Evolutionary conservation across 225 moss, liverwort and hornwort species (phyloP).

Genomic region (Rhytidiadelphus loreus): DNA sequence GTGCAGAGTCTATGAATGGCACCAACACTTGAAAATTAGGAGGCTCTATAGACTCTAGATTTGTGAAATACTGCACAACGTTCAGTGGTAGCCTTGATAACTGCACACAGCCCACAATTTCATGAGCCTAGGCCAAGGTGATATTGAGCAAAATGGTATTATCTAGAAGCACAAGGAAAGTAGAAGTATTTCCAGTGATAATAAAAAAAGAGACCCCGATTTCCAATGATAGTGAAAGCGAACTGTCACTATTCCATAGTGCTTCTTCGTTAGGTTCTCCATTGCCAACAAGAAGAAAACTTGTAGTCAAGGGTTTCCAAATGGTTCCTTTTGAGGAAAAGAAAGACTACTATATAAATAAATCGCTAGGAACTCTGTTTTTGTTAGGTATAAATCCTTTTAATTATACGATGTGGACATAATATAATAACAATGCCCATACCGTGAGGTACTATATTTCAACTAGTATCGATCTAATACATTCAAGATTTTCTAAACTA

Average conservation of each 20-base stretch:
- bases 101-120: slow-evolving; percentile 21
- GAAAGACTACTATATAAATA: not conserved
- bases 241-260: not conserved
- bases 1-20: slow-evolving; percentile 78
- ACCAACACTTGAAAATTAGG: slow-evolving; percentile 80
- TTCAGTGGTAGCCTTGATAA: slow-evolving; percentile 84
- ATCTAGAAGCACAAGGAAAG: not conserved
- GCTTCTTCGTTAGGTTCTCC: not conserved
- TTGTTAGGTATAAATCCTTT: not conserved
- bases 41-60: slow-evolving; percentile 74
- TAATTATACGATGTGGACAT: not conserved
- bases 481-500: not conserved
- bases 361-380: not conserved
- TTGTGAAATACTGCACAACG: slow-evolving; percentile 83
- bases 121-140: not conserved
- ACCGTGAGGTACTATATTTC: not conserved
- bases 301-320: not conserved
- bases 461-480: not conserved
- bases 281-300: not conserved
- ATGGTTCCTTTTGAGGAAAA: not conserved
- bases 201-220: not conserved
- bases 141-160: not conserved
- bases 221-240: not conserved
- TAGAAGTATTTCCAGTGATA: not conserved
- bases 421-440: not conserved